A percentile compares a stretch with the other conserved stretches of the same genome.
These are phyloP conservation scores for Mycena vulgaris DNA, from an alignment of 768 basidiomycete genomes.

Conservation along the genomic window DNA sequence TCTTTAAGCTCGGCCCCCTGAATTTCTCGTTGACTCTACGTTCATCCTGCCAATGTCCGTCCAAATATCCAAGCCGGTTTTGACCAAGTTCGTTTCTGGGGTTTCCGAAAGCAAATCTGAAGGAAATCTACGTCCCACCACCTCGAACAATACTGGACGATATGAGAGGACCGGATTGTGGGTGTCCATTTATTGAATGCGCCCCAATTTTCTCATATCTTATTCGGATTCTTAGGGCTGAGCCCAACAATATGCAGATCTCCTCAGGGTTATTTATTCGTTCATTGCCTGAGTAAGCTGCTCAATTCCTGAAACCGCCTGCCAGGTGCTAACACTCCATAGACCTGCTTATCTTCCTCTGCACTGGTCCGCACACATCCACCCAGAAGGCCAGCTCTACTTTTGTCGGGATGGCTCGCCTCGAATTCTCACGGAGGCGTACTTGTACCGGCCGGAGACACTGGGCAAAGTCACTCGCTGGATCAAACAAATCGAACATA, in stretches of 20 bases:
- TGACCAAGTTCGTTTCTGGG: background rate
- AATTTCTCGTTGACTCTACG: no score
- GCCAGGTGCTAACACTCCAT: background rate
- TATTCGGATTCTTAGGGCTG: conserved; percentile 24
- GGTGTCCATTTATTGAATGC: conserved; percentile 4
- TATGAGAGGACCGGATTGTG: conserved; percentile 45
- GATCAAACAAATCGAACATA: conserved; percentile 51
- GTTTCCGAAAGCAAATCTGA: conserved; percentile 13
- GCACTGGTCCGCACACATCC: conserved; percentile 63
- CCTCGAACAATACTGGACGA: conserved; percentile 48
- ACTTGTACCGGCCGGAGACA: conserved; percentile 58
- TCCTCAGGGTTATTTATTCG: conserved; percentile 41
- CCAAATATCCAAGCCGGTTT: background rate
- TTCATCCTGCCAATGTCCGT: background rate
- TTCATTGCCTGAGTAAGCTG: conserved; percentile 40
- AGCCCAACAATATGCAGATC: conserved; percentile 37
- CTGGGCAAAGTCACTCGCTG: conserved; percentile 56
- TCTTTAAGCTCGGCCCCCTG: background rate
- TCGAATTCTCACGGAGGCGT: conserved; percentile 69
- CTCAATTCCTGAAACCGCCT: background rate
- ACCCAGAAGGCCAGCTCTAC: conserved; percentile 77
- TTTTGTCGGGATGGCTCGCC: conserved; percentile 56
- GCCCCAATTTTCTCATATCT: background rate
- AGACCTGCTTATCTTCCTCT: conserved; percentile 64
- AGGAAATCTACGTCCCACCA: conserved; percentile 44